These are phyloP conservation scores for Protomyces lactucae-debilis DNA, from an alignment of 1,139 yeast species.

Conservation along the genomic window DNA sequence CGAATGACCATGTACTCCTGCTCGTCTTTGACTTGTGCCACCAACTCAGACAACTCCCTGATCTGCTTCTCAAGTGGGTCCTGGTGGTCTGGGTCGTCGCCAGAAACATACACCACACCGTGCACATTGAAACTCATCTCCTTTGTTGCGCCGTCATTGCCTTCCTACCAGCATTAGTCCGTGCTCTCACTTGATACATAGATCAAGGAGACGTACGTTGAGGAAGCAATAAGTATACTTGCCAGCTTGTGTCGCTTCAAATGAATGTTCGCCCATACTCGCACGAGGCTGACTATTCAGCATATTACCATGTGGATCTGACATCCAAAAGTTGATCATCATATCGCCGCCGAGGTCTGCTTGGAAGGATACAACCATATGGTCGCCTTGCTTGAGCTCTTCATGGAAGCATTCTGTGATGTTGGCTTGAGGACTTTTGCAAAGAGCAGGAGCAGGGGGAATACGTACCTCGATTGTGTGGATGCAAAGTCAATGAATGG, in stretches of 20 bases:
- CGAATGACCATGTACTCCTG: slow-evolving; percentile 83
- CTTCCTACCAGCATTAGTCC: slow-evolving; percentile 8
- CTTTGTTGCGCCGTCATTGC: slow-evolving; percentile 56
- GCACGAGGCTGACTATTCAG: slow-evolving; percentile 49
- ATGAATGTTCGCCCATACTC: slow-evolving; percentile 75
- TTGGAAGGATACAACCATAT: slow-evolving; percentile 83
- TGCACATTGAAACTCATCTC: slow-evolving; percentile 95
- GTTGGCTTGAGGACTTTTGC: slow-evolving; percentile 56
- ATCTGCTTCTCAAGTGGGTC: slow-evolving; percentile 85
- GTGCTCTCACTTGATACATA: no score
- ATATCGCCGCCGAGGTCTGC: slow-evolving; percentile 58
- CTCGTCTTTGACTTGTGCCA: slow-evolving; percentile 86
- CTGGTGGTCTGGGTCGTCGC: slow-evolving; percentile 56
- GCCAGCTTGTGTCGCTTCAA: slow-evolving; percentile 63
- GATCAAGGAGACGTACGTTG: slow-evolving; percentile 46
- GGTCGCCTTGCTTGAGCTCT: slow-evolving; percentile 73
- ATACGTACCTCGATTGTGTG: slow-evolving; percentile 30
- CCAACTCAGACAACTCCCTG: slow-evolving; percentile 65
- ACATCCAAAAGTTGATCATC: slow-evolving; percentile 63
- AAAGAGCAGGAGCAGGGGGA: background rate
- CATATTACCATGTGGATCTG: slow-evolving; percentile 54
- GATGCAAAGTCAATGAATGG: slow-evolving; percentile 43
- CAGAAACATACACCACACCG: slow-evolving; percentile 84
- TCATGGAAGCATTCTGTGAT: slow-evolving; percentile 70
- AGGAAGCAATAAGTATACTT: slow-evolving; percentile 86